These are phyloP conservation scores for Zygosaccharomyces bisporus DNA, from an alignment of 805 yeast genomes.

Conservation along the genomic window DNA sequence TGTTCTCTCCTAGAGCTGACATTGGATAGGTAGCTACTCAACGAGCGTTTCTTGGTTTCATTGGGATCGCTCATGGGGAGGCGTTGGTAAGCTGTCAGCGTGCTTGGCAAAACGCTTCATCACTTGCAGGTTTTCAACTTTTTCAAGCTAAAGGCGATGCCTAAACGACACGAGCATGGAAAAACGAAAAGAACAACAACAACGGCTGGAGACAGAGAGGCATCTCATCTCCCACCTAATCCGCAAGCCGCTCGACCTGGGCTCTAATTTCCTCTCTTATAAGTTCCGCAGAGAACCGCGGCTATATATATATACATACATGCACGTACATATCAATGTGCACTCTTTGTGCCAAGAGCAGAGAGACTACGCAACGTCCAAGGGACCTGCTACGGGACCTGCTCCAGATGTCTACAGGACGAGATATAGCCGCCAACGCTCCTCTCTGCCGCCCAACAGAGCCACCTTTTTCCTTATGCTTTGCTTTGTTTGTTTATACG, in stretches of 20 bases:
- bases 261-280: no score
- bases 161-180: neutral
- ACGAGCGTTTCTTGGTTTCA: conserved; percentile 28
- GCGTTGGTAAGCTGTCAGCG: neutral
- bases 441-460: no score
- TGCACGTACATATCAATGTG: no score
- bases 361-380: no score
- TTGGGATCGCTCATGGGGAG: conserved; percentile 4
- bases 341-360: no score
- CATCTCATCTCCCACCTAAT: neutral
- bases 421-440: neutral
- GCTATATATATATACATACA: no score
- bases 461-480: no score
- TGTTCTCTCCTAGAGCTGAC: conserved; percentile 31
- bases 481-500: neutral
- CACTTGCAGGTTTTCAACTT: neutral
- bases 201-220: neutral
- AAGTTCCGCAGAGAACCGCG: no score
- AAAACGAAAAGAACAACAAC: no score
- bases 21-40: conserved; percentile 35
- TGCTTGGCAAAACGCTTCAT: neutral
- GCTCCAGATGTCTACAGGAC: no score
- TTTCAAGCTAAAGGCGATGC: neutral
- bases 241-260: neutral
- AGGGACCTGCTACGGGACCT: no score